Base-by-base conservation (phyloP, 805 yeast genomes). In the Blastobotrys americana region DNA sequence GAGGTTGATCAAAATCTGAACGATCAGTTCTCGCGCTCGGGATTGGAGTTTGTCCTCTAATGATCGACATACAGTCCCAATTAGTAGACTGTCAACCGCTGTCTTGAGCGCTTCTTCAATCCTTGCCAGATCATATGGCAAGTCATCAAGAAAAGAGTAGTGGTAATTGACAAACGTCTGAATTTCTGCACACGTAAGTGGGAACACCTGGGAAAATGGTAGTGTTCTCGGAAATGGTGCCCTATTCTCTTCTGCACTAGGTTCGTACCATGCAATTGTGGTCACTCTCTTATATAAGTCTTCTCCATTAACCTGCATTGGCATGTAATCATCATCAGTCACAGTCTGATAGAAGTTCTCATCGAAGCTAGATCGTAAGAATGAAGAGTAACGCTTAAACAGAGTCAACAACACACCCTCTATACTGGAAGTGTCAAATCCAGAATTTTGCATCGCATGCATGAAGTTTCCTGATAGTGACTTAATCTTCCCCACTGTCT, bases 201-300 rank as follows among this genome's bases (percentile, higher is more conserved):
- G 89, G 56, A 87, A 89, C 48, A 87, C 78, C 45, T 84, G 83
- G 42, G 96, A 85, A 58, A 90, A 93, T 13, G 97, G 97, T 43
- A 90, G 65, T 0, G 82, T 77, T 48, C 78, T 70, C 2, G 86
- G 82, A 46, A 76, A 76, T 5, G 58, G 64, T 51, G 56, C 63
- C 41, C 59, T 58, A 38, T 37, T 42, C 18, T 76, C 73, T 1
- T 66, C 58, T 13, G 73, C 73, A 43, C 69, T 73, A 3, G 75
- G 74, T 41, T 72, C 70, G 58, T 80, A 79, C 94, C 94, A 86
- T 50, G 86, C 74, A 1, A 80, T 72, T 19, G 70, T 71, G 47
- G 82, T 69, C 27, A 84, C 77, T 49, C 77, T 76, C 17, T 77
- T 80, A 59, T 79, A 85, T 41, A 82, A 73, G 9, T 69, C 67